A percentile compares a stretch with the other conserved stretches of the same genome.
Conservation (phyloP, 2,329 filamentous ascomycete genomes). For the Sporothrix pseudoabietina region DNA sequence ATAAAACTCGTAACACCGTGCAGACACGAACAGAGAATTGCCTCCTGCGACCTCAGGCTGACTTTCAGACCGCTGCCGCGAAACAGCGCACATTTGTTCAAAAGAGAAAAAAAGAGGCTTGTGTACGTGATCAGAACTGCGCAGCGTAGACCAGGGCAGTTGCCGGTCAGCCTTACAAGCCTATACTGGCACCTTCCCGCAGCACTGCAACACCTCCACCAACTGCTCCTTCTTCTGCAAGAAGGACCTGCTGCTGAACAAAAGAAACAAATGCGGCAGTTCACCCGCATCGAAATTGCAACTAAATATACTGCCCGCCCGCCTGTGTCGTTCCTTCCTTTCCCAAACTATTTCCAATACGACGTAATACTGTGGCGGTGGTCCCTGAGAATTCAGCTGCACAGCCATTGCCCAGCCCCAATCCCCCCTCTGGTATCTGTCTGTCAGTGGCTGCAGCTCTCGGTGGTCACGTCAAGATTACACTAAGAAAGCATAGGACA, state of each 20-base stretch:
- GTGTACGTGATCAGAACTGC: neutral
- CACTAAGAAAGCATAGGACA: neutral
- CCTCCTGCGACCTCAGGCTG: constrained; percentile 14
- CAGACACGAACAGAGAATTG: neutral
- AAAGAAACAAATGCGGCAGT: neutral
- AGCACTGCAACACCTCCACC: neutral
- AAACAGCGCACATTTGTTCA: neutral
- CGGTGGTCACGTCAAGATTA: neutral
- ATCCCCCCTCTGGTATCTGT: neutral
- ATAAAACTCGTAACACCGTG: neutral
- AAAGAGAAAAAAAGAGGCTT: neutral
- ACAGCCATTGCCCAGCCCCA: constrained; percentile 21
- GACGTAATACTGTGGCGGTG: constrained; percentile 2
- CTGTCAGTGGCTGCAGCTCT: neutral
- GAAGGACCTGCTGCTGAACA: neutral
- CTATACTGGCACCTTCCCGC: neutral
- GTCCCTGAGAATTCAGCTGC: neutral
- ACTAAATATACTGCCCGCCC: neutral
- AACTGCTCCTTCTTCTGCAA: neutral
- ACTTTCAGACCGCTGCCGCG: neutral
- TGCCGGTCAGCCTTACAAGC: constrained; percentile 8
- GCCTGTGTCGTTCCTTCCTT: neutral
- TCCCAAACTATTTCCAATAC: neutral
- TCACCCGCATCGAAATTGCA: neutral
- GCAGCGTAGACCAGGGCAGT: neutral